phyloP scores from a whole-genome alignment of 345 rosid species.

The Corchorus olitorius region DNA sequence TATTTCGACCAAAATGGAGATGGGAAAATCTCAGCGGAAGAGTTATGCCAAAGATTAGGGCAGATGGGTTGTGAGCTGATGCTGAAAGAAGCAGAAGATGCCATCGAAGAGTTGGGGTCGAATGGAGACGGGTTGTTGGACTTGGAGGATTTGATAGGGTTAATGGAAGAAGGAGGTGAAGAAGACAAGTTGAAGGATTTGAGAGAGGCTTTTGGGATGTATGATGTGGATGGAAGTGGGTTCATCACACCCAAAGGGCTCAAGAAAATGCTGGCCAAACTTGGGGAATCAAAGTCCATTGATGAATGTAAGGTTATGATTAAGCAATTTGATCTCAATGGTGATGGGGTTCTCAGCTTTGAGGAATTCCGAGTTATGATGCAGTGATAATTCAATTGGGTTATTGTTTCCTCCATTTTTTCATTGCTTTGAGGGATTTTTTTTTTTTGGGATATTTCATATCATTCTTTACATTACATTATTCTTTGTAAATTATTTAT shows the following conservation, averaged over 20 bases:
- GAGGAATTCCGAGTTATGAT: slow-evolving; percentile 53
- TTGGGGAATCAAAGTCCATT: slow-evolving; percentile 43
- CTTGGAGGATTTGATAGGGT: slow-evolving; percentile 43
- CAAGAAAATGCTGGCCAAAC: slow-evolving; percentile 43
- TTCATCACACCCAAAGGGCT: slow-evolving; percentile 41
- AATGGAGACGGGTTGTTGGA: slow-evolving; percentile 53
- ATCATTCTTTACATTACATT: neutral
- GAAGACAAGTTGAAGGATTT: slow-evolving; percentile 50
- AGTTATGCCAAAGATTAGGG: slow-evolving; percentile 35
- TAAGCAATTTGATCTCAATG: slow-evolving; percentile 40
- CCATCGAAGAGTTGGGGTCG: slow-evolving; percentile 34
- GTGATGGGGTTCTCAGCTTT: slow-evolving; percentile 54
- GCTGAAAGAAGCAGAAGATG: slow-evolving; percentile 35
- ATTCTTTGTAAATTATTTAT: neutral
- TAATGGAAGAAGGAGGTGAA: slow-evolving; percentile 49
- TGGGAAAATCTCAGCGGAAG: slow-evolving; percentile 49
- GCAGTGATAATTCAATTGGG: slow-evolving; percentile 40
- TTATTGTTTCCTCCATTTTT: neutral
- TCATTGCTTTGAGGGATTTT: neutral
- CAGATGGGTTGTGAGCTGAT: slow-evolving; percentile 32
- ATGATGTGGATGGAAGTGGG: slow-evolving; percentile 42
- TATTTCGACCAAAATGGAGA: slow-evolving; percentile 47
- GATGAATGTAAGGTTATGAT: slow-evolving; percentile 53
- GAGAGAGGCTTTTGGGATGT: slow-evolving; percentile 48
- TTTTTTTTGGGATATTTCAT: neutral